These are phyloP conservation scores for Brassica hybrid DNA, from an alignment of 441 rosid genomes.

Conservation along the genomic window DNA sequence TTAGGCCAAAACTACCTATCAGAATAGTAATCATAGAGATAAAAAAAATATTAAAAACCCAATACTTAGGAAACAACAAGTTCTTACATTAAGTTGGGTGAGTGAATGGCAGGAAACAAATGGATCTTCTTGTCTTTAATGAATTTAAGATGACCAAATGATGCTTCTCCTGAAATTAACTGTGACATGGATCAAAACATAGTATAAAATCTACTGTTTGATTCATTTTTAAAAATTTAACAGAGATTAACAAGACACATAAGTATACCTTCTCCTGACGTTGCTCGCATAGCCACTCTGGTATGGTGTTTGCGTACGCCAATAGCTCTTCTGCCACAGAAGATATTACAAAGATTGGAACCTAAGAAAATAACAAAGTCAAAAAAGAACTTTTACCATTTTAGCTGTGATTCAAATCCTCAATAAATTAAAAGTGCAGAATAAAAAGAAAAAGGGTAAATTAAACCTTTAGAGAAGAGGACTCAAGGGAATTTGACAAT, in stretches of 20 bases:
- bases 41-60: neutral
- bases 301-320: conserved; percentile 70
- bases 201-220: conserved; percentile 10
- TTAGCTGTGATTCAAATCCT: conserved; percentile 6
- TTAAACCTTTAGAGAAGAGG: conserved; percentile 53
- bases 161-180: conserved; percentile 82
- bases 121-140: conserved; percentile 67
- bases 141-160: conserved; percentile 68
- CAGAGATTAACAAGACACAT: neutral
- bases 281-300: conserved; percentile 89
- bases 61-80: neutral
- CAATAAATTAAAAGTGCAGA: conserved; percentile 14
- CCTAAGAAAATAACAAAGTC: conserved; percentile 45
- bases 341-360: conserved; percentile 79
- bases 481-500: conserved; percentile 57
- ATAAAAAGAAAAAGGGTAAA: neutral
- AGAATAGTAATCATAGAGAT: conserved; percentile 1
- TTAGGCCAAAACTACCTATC: neutral
- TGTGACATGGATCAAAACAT: conserved; percentile 39
- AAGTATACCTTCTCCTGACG: conserved; percentile 75
- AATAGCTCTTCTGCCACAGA: conserved; percentile 78
- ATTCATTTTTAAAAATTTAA: neutral
- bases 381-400: neutral
- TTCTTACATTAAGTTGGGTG: conserved; percentile 78
- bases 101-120: conserved; percentile 74